Conservation (phyloP, 2,329 filamentous ascomycete genomes). For the Colletotrichum zoysiae region DNA sequence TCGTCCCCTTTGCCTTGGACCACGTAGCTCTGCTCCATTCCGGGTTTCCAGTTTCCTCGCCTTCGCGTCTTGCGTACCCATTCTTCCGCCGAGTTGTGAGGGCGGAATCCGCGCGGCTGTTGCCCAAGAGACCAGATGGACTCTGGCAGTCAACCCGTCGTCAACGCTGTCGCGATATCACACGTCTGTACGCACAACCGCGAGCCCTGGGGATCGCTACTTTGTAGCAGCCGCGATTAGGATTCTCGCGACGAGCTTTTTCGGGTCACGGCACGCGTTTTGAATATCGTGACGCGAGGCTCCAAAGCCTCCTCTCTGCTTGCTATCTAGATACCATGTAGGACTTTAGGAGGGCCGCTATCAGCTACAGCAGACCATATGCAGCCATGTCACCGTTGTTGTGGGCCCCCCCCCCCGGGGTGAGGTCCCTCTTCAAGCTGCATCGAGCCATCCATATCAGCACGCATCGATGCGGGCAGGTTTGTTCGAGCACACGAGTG, state of each 20-base stretch:
- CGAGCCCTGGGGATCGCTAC: not conserved
- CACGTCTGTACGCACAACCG: not conserved
- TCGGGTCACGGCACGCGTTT: constrained; percentile 4
- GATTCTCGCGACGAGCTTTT: constrained; percentile 6
- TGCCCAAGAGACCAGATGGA: not conserved
- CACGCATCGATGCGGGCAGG: constrained; percentile 23
- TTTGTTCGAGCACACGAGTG: constrained; percentile 1
- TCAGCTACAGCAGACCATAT: constrained; percentile 25
- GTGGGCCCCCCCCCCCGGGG: constrained; percentile 8
- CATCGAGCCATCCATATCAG: constrained; percentile 17
- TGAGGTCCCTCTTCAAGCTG: constrained; percentile 26
- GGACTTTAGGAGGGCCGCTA: not conserved
- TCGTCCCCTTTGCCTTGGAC: not conserved
- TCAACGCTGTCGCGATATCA: not conserved
- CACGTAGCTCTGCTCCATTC: not conserved
- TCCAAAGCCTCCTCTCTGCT: not conserved
- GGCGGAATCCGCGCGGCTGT: not conserved
- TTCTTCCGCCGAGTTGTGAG: not conserved
- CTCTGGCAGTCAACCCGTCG: not conserved
- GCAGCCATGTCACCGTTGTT: constrained; percentile 26
- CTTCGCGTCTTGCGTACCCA: not conserved
- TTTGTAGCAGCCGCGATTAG: not conserved
- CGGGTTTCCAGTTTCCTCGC: not conserved
- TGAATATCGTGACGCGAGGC: not conserved
- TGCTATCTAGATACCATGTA: not conserved